Conservation (phyloP, 129 eudicot species). For the Scalesia atractyloides region DNA sequence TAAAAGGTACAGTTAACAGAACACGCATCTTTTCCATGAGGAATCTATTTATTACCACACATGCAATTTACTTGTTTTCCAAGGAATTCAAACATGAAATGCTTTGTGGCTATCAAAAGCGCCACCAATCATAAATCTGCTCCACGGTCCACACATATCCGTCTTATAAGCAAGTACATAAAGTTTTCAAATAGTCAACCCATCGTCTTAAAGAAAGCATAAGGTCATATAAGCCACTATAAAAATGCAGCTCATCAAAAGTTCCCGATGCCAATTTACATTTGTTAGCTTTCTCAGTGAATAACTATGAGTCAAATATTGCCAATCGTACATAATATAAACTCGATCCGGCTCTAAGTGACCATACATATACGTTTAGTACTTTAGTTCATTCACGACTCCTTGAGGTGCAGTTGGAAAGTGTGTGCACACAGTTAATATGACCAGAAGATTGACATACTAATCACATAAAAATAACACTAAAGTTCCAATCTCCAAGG, state of each 20-base stretch:
- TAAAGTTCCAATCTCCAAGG: neutral
- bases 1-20: neutral
- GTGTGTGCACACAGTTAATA: neutral
- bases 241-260: neutral
- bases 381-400: neutral
- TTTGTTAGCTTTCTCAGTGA: neutral
- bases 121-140: neutral
- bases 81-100: slow-evolving; percentile 9
- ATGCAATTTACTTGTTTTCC: neutral
- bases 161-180: neutral
- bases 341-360: neutral
- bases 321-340: neutral
- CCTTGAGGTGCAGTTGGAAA: neutral
- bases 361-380: neutral
- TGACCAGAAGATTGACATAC: neutral
- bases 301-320: neutral
- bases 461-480: neutral
- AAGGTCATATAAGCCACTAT: neutral
- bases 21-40: slow-evolving; percentile 8
- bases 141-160: slow-evolving; percentile 1
- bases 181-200: neutral
- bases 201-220: too few species aligned
- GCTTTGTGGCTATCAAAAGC: slow-evolving; percentile 6
- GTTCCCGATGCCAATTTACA: neutral
- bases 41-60: slow-evolving; percentile 6